Percentiles rank a stretch among this genome's conserved stretches.
phyloP scores from a whole-genome alignment of 305 asterid genomes.

The Coffea humblotiana region DNA sequence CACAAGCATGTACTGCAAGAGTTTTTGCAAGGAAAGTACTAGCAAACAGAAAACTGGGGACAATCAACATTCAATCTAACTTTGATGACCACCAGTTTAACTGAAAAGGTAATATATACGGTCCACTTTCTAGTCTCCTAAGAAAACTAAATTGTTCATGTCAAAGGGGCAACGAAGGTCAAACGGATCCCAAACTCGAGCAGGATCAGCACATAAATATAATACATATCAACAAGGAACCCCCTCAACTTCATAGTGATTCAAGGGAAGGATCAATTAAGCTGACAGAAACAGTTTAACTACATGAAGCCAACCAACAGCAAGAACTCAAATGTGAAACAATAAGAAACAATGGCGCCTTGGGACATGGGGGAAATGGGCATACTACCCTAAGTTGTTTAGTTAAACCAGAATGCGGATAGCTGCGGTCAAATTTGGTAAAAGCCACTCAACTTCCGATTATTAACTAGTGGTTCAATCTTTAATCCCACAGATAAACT shows the following conservation, averaged over 20 bases:
- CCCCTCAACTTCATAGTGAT: not conserved
- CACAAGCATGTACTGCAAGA: not conserved
- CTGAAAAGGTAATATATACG: not conserved
- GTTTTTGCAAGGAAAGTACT: too few species aligned
- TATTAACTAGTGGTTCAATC: conserved; percentile 9
- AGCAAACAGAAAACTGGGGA: not conserved
- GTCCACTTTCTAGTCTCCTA: not conserved
- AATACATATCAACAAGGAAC: not conserved
- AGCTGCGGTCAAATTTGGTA: not conserved
- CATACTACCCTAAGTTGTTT: not conserved
- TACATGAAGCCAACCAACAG: not conserved
- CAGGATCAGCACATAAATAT: not conserved
- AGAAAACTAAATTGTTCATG: not conserved
- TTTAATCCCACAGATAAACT: conserved; percentile 3
- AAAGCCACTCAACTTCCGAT: conserved; percentile 4
- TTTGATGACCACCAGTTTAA: not conserved
- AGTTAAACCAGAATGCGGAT: not conserved
- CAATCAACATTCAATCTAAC: too few species aligned
- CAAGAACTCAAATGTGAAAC: not conserved
- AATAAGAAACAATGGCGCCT: not conserved
- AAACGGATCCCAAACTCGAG: not conserved
- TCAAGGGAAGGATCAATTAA: not conserved
- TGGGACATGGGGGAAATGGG: not conserved
- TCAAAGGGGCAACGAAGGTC: not conserved
- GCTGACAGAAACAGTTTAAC: not conserved